phyloP scores from a whole-genome alignment of 176 grass and related monocot species.

The Themeda triandra region DNA sequence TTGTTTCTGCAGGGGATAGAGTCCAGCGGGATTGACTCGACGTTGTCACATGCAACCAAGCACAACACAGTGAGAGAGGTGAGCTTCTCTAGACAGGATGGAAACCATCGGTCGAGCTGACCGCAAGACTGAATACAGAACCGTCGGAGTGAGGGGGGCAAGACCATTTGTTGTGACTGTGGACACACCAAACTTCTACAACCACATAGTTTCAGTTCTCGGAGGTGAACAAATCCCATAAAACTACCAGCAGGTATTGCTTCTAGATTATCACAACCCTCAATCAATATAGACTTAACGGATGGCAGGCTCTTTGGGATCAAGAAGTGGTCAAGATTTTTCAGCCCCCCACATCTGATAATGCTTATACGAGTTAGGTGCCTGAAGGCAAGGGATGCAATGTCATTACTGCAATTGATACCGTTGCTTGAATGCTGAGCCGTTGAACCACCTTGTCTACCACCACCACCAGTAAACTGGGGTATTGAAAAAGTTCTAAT shows the following conservation, averaged over 20 bases:
- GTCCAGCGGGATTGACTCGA: neutral
- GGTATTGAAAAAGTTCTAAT: too few relatives aligned
- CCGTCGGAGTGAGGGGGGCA: neutral
- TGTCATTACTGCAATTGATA: too few relatives aligned
- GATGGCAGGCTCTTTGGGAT: neutral
- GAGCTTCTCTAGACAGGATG: neutral
- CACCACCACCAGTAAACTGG: too few relatives aligned
- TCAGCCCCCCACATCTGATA: neutral
- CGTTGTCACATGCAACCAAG: neutral
- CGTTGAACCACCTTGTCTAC: too few relatives aligned
- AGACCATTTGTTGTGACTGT: neutral
- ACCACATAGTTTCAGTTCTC: neutral
- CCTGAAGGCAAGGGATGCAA: too few relatives aligned
- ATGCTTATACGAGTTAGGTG: neutral
- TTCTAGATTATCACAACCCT: neutral
- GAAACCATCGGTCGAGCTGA: neutral
- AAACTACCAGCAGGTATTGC: neutral
- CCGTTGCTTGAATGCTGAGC: too few relatives aligned
- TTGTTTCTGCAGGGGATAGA: neutral
- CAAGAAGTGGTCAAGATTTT: neutral
- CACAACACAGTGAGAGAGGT: neutral
- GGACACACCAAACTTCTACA: neutral
- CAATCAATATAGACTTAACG: neutral
- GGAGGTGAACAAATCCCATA: neutral
- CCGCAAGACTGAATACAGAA: neutral